These are phyloP conservation scores for Gossypium arboreum DNA, from an alignment of 345 rosid species.

Conservation along the genomic window DNA sequence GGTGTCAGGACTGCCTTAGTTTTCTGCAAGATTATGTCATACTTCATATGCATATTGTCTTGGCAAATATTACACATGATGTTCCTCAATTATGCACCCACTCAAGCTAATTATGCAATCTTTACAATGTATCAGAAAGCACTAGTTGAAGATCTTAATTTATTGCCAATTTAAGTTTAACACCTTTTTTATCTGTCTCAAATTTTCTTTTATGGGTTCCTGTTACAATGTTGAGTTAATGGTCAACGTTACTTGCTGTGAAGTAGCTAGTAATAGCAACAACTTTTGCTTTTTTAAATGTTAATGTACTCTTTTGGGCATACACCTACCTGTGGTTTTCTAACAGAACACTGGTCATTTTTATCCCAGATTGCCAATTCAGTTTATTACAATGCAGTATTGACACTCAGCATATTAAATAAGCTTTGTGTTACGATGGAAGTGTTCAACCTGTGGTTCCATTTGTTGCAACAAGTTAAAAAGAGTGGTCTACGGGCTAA, in stretches of 20 bases:
- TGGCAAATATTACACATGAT: not conserved
- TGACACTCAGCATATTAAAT: conserved; percentile 76
- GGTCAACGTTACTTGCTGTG: not conserved
- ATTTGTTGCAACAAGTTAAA: conserved; percentile 87
- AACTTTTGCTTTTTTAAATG: not conserved
- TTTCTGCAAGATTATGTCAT: not conserved
- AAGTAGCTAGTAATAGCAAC: not conserved
- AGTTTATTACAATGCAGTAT: conserved; percentile 74
- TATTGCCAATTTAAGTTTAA: not conserved
- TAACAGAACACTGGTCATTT: not conserved
- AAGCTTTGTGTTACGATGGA: conserved; percentile 74
- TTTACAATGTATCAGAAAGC: not conserved
- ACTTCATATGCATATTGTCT: not conserved
- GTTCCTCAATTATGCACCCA: not conserved
- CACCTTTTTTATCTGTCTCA: not conserved
- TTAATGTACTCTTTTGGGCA: not conserved
- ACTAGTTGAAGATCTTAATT: not conserved
- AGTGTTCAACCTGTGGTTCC: conserved; percentile 88
- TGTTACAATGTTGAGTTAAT: not conserved
- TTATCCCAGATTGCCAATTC: conserved; percentile 78
- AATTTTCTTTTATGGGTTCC: not conserved
- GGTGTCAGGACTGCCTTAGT: conserved; percentile 20
- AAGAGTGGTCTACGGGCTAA: conserved; percentile 75
- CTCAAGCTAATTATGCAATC: not conserved
- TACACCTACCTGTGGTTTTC: not conserved